Evolutionary conservation across 2,329 filamentous ascomycete species (phyloP), one percentile per base, ranked within the genome.

Genomic region (Mycocentrospora acerina): DNA sequence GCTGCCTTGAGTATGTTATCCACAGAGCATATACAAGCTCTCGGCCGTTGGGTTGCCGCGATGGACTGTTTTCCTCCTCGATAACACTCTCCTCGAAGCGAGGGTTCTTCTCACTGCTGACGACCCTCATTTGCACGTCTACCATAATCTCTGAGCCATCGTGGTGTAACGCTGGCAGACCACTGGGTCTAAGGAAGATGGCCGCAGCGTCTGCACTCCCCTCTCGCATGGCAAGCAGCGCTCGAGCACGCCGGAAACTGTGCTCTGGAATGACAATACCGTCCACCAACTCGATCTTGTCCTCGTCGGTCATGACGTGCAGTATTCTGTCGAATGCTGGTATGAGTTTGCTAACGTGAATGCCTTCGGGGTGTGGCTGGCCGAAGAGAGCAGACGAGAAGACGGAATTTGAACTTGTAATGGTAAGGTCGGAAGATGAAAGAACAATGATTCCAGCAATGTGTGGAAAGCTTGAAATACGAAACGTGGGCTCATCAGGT

Each of bases 251-350:
- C 41, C 93, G 83, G 70, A 98, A 97, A 59, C 88, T 94, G 62
- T 96, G 90, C 66, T 98, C 93, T 1, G 93, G 90, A 39, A 98
- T 86, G 12, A 98, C 90, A 57, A 96, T 90, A n/a, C 93, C 93
- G 65, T 98, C 93, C 9, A 86, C 79, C 17, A 97, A 74, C 35
- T 83, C 78, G 34, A 96, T 78, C 27, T 88, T 83, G 54, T 98
- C 90, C 61, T 96, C 89, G 38, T 95, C 86, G 4, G 82, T 88
- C 56, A 98, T 74, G 18, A 94, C 82, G 28, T 82, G 76, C 33
- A 98, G 72, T 29, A 95, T 83, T 49, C 83, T 85, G 66, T 94
- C 88, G 59, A 98, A 97, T 29, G 84, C 81, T 1, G 91, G 90
- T 18, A 98, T 85, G 24, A 98, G 71, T 18, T 88, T 80, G 44